Conservation (phyloP, 2,329 filamentous ascomycete species). For the Fusarium sterilihyphosum region DNA sequence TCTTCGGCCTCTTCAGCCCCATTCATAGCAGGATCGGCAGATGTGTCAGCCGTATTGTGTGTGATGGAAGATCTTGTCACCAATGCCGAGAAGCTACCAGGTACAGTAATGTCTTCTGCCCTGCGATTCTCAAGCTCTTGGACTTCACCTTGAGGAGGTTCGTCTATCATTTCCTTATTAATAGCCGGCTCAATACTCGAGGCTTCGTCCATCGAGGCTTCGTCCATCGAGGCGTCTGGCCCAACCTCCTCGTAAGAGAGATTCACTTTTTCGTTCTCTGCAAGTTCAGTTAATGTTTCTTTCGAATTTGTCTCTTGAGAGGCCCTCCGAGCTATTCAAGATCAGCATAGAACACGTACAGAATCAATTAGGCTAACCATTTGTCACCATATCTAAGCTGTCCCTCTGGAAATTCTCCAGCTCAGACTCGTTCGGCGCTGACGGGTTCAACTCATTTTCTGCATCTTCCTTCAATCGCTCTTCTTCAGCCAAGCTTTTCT, state of each 20-base stretch:
- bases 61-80: neutral
- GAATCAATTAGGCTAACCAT: neutral
- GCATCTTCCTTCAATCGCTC: constrained; percentile 46
- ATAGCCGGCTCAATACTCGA: neutral
- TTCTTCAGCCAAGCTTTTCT: constrained; percentile 50
- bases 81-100: neutral
- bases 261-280: neutral
- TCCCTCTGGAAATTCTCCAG: constrained; percentile 28
- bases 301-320: neutral
- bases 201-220: constrained; percentile 13
- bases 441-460: constrained; percentile 21
- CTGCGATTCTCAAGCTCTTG: neutral
- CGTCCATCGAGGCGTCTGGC: constrained; percentile 18
- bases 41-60: neutral
- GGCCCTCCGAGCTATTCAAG: constrained; percentile 13
- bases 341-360: constrained; percentile 19
- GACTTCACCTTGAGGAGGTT: neutral
- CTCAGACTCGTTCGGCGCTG: constrained; percentile 21
- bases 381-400: neutral
- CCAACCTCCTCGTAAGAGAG: neutral
- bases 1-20: constrained; percentile 25
- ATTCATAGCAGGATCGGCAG: neutral
- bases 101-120: neutral
- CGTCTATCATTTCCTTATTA: neutral
- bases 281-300: neutral